Percentiles rank a stretch among this genome's conserved stretches.
phyloP scores from a whole-genome alignment of 2,329 filamentous ascomycete species.

The Trichoderma guizhouense region DNA sequence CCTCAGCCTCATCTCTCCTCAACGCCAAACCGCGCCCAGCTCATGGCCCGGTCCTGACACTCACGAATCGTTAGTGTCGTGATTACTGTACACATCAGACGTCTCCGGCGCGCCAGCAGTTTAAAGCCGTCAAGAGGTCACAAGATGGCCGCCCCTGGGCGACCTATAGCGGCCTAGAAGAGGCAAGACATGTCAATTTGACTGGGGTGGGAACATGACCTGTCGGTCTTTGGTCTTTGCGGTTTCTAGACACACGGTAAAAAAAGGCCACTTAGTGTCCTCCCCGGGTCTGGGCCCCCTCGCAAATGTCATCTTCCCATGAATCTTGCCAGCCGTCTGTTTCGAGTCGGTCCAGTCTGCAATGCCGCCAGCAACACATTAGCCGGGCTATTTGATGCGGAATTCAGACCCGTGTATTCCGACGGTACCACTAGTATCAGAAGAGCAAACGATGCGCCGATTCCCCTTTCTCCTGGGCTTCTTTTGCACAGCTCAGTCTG shows the following conservation, averaged over 20 bases:
- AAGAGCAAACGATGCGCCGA: not conserved
- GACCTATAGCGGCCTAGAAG: not conserved
- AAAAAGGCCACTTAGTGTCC: not conserved
- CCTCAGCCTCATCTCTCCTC: constrained; percentile 6
- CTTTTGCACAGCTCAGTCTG: not conserved
- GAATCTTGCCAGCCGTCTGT: not conserved
- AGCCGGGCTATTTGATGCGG: not conserved
- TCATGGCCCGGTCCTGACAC: not conserved
- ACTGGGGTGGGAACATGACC: not conserved
- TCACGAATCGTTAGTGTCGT: constrained; percentile 3
- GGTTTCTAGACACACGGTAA: not conserved
- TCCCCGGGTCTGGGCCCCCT: not conserved
- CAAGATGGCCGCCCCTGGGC: constrained; percentile 4
- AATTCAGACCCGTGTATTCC: not conserved
- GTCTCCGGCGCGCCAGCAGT: not conserved
- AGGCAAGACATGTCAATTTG: constrained; percentile 9
- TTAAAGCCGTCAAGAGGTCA: not conserved
- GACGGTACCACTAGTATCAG: constrained; percentile 2
- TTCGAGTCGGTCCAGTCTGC: not conserved
- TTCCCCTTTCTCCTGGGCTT: not conserved
- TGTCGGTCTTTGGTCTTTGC: not conserved
- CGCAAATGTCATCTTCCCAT: not conserved
- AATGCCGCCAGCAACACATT: not conserved
- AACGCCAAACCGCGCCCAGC: constrained; percentile 11
- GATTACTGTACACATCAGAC: not conserved